Evolutionary conservation across 2,329 filamentous ascomycete species (phyloP).

Genomic region (Fusarium begoniae): DNA sequence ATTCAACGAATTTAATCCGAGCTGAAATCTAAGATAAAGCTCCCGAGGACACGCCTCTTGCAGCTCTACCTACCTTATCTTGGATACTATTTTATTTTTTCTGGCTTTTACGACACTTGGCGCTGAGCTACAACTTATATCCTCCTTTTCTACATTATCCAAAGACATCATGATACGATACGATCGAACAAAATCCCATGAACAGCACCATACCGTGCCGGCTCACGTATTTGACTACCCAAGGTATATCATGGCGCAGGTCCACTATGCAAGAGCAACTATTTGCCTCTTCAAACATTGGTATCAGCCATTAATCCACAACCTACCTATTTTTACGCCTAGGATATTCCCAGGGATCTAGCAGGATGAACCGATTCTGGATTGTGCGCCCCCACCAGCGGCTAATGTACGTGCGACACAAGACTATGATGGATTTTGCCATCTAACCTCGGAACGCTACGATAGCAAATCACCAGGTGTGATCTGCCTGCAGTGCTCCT

Average conservation of each 20-base stretch:
- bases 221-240: neutral
- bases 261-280: neutral
- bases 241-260: neutral
- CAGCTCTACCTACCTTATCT: neutral
- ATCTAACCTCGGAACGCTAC: neutral
- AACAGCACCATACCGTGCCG: neutral
- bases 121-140: neutral
- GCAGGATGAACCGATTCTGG: neutral
- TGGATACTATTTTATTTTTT: neutral
- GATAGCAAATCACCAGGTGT: neutral
- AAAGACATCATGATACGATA: neutral
- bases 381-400: neutral
- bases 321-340: neutral
- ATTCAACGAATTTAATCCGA: neutral
- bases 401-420: neutral
- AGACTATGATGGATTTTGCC: neutral
- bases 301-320: neutral
- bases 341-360: neutral
- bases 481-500: neutral
- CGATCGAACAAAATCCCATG: neutral
- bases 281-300: neutral
- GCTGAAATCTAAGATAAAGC: neutral
- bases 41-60: neutral
- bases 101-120: neutral
- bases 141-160: constrained; percentile 4